phyloP scores from a whole-genome alignment of 2,329 filamentous ascomycete genomes.

The Geosmithia putterillii region DNA sequence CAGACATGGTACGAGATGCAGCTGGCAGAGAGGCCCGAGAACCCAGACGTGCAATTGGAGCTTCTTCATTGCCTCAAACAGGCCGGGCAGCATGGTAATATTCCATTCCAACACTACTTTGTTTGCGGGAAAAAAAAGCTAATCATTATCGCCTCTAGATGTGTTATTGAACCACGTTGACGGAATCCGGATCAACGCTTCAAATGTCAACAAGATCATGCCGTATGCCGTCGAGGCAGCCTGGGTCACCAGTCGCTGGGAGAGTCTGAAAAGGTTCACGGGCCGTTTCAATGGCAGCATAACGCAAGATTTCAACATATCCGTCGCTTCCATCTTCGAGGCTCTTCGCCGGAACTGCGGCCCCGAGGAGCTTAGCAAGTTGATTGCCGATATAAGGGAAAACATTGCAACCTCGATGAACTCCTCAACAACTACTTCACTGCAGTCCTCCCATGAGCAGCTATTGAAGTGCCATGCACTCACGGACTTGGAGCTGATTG shows the following conservation, averaged over 20 bases:
- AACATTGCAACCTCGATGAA: slow-evolving; percentile 65
- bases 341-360: slow-evolving; percentile 41
- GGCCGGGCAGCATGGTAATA: slow-evolving; percentile 82
- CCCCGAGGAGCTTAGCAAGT: slow-evolving; percentile 40
- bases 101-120: neutral
- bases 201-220: slow-evolving; percentile 50
- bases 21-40: slow-evolving; percentile 64
- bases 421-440: slow-evolving; percentile 61
- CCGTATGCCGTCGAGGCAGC: slow-evolving; percentile 84
- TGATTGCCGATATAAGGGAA: slow-evolving; percentile 52
- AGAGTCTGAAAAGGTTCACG: slow-evolving; percentile 58
- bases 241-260: slow-evolving; percentile 80
- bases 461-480: slow-evolving; percentile 79
- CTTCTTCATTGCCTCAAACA: slow-evolving; percentile 82
- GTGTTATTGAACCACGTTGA: slow-evolving; percentile 79
- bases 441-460: slow-evolving; percentile 75
- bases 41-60: slow-evolving; percentile 68
- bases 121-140: neutral
- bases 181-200: slow-evolving; percentile 46
- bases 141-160: slow-evolving; percentile 36
- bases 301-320: slow-evolving; percentile 63
- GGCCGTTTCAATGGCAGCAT: slow-evolving; percentile 35
- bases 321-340: slow-evolving; percentile 51
- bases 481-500: slow-evolving; percentile 74
- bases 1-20: slow-evolving; percentile 97